phyloP scores from a whole-genome alignment of 2,329 filamentous ascomycete genomes.

The Arthroderma sp. region DNA sequence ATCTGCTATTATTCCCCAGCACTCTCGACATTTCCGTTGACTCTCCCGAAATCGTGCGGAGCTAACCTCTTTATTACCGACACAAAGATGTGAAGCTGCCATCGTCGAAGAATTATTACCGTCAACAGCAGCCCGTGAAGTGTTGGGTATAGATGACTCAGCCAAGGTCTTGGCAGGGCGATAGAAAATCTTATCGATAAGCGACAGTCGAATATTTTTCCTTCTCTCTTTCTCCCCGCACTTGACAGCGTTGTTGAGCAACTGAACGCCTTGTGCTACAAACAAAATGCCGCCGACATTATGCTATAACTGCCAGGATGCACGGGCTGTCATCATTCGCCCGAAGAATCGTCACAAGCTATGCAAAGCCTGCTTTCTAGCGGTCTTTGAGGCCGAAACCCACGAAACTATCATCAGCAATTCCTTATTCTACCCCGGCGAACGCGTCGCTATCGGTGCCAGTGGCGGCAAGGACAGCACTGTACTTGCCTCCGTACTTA shows the following conservation, averaged over 20 bases:
- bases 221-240: background rate
- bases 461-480: slow-evolving; percentile 97
- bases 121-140: no score
- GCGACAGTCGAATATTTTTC: background rate
- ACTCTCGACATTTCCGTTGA: no score
- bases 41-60: no score
- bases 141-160: no score
- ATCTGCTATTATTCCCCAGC: no score
- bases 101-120: no score
- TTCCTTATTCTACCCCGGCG: slow-evolving; percentile 67
- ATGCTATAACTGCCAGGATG: slow-evolving; percentile 62
- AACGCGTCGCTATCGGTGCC: slow-evolving; percentile 84
- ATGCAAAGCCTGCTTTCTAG: slow-evolving; percentile 77
- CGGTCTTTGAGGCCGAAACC: slow-evolving; percentile 80
- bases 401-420: slow-evolving; percentile 81
- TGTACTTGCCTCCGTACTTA: slow-evolving; percentile 84
- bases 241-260: background rate
- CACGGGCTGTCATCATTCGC: slow-evolving; percentile 76
- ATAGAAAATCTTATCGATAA: no score
- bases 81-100: no score
- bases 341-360: slow-evolving; percentile 92
- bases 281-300: slow-evolving; percentile 57
- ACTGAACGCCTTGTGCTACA: no score
- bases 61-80: no score
- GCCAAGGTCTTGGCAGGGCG: no score